Conservation (phyloP, 208 protist genomes). For the Acanthamoeba sp. region DNA sequence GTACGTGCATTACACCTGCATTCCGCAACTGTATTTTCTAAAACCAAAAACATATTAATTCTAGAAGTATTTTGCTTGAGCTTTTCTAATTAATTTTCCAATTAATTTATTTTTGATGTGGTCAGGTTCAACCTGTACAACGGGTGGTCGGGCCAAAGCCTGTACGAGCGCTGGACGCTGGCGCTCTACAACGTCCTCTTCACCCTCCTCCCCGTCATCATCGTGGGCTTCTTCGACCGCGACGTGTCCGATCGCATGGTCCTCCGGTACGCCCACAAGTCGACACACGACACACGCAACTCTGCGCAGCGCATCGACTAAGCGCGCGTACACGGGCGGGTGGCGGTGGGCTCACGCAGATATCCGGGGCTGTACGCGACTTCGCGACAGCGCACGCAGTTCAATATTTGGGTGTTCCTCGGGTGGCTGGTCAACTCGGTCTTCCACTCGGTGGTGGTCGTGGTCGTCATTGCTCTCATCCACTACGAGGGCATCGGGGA, state of each 20-base stretch:
- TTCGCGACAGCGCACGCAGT: conserved; percentile 94
- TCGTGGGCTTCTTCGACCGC: conserved; percentile 73
- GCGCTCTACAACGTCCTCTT: conserved; percentile 80
- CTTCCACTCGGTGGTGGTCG: conserved; percentile 8
- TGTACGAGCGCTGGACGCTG: conserved; percentile 62
- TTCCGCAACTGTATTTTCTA: conserved; percentile 86
- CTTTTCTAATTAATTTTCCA: not conserved
- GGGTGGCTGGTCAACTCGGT: conserved; percentile 62
- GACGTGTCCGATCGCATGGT: conserved; percentile 23
- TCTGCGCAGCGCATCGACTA: too few relatives aligned
- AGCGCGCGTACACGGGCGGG: too few relatives aligned
- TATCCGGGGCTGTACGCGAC: conserved; percentile 91
- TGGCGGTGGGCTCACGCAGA: too few relatives aligned
- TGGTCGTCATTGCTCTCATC: not conserved
- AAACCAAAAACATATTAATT: conserved; percentile 90
- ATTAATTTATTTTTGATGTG: conserved; percentile 20
- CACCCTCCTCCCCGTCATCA: conserved; percentile 79
- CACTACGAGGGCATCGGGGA: not conserved
- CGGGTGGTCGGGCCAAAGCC: conserved; percentile 92
- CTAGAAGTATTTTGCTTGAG: not conserved
- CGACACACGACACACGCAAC: conserved; percentile 21
- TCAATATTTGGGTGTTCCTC: conserved; percentile 41
- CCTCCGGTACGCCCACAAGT: not conserved
- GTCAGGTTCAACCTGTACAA: conserved; percentile 92
- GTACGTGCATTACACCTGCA: conserved; percentile 94